These are phyloP conservation scores for Closterium sp. DNA, from an alignment of 139 green algal genomes.

Conservation along the genomic window DNA sequence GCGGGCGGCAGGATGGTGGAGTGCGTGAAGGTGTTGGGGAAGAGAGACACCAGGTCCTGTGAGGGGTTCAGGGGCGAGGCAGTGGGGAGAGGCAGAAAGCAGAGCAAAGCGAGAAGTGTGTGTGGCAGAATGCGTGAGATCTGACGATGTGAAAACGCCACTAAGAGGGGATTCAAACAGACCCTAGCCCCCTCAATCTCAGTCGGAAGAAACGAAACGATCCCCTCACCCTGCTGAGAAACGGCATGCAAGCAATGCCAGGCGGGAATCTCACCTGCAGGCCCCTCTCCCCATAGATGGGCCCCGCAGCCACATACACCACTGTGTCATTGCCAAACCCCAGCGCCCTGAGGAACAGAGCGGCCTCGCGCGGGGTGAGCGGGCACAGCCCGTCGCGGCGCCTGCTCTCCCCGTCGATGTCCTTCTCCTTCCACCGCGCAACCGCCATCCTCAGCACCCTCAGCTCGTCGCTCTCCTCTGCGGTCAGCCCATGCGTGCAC, in stretches of 20 bases:
- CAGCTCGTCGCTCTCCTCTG: constrained; percentile 29
- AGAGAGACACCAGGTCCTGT: constrained; percentile 1
- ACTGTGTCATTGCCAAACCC: constrained; percentile 29
- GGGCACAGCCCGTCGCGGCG: constrained; percentile 28
- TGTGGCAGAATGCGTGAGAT: too few relatives aligned
- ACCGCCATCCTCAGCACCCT: constrained; percentile 10
- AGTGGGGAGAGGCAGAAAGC: neutral
- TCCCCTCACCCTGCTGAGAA: neutral
- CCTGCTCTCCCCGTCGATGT: constrained; percentile 36
- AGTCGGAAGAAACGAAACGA: neutral
- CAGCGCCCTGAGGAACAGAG: constrained; percentile 26
- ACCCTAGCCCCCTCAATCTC: neutral
- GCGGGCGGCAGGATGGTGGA: constrained; percentile 8
- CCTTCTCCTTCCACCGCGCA: constrained; percentile 47
- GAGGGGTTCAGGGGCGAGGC: neutral
- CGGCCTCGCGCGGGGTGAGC: constrained; percentile 34
- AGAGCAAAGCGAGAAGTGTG: neutral
- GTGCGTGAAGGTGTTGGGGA: constrained; percentile 34
- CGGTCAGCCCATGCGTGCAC: constrained; percentile 20
- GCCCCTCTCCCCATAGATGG: constrained; percentile 28
- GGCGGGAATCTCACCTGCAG: neutral
- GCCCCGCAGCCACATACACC: constrained; percentile 39
- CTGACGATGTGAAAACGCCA: too few relatives aligned
- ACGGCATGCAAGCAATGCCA: neutral
- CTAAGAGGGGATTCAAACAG: neutral